phyloP scores from a whole-genome alignment of 768 basidiomycete genomes.

The Punctularia strigosozonata region DNA sequence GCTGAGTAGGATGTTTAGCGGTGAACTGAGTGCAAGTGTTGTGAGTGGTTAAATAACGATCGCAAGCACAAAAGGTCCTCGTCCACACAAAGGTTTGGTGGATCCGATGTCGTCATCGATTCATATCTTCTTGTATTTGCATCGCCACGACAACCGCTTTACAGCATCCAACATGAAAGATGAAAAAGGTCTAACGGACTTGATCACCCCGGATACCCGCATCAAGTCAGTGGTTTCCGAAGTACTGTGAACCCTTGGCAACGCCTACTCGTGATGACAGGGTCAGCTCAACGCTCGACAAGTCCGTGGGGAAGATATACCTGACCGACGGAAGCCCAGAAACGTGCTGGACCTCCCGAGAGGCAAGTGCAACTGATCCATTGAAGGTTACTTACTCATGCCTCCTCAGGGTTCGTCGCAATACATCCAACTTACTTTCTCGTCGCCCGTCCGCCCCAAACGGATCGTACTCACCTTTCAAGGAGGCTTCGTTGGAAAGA shows the following conservation, averaged over 20 bases:
- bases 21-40: no score
- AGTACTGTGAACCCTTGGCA: not conserved
- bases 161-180: no score
- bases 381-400: not conserved
- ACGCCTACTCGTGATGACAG: conserved; percentile 22
- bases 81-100: no score
- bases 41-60: no score
- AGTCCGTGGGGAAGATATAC: conserved; percentile 57
- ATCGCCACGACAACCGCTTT: no score
- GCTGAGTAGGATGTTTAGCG: no score
- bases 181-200: no score
- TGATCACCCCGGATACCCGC: conserved; percentile 31
- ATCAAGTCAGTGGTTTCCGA: conserved; percentile 32
- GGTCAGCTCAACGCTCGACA: conserved; percentile 74
- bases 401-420: conserved; percentile 61
- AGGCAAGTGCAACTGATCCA: conserved; percentile 10
- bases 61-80: no score
- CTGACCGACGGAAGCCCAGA: conserved; percentile 61
- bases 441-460: conserved; percentile 39
- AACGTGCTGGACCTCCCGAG: conserved; percentile 60
- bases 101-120: no score
- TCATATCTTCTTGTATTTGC: no score
- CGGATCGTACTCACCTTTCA: conserved; percentile 62
- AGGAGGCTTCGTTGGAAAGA: conserved; percentile 74
- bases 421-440: conserved; percentile 56